These are phyloP conservation scores for Aspergillus fructus DNA, from an alignment of 2,329 filamentous ascomycete genomes.

Conservation along the genomic window DNA sequence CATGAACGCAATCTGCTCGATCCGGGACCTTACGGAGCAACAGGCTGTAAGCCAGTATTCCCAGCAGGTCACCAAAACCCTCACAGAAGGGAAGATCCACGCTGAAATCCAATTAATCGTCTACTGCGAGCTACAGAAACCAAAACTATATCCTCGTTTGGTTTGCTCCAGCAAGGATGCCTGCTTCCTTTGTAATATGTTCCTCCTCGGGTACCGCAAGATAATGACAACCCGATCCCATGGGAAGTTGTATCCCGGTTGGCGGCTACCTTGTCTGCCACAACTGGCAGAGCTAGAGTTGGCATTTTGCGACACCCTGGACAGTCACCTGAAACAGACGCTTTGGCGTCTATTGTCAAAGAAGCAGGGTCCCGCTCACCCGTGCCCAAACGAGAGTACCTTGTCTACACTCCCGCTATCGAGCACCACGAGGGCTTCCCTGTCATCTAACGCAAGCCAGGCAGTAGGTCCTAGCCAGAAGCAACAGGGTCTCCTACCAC, in stretches of 20 bases:
- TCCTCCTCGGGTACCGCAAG: constrained; percentile 16
- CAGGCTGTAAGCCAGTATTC: not conserved
- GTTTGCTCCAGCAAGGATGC: constrained; percentile 28
- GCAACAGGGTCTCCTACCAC: too few relatives aligned
- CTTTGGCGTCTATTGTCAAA: constrained; percentile 5
- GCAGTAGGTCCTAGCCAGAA: too few relatives aligned
- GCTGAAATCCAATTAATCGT: constrained; percentile 25
- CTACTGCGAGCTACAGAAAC: constrained; percentile 20
- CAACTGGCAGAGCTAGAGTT: constrained; percentile 9
- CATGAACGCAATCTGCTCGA: not conserved
- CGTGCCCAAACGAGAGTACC: too few relatives aligned
- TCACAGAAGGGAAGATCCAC: constrained; percentile 15
- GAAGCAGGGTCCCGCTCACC: too few relatives aligned
- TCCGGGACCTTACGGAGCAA: not conserved
- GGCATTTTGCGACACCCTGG: constrained; percentile 12
- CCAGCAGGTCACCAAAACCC: not conserved
- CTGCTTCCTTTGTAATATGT: constrained; percentile 24
- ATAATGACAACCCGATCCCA: constrained; percentile 21
- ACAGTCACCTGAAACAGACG: constrained; percentile 1
- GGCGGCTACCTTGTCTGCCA: constrained; percentile 16
- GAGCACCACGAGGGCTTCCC: too few relatives aligned
- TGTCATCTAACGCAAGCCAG: too few relatives aligned
- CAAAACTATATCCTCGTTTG: constrained; percentile 15
- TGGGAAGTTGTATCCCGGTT: constrained; percentile 20
- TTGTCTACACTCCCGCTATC: too few relatives aligned